Evolutionary conservation across 1,284 basidiomycete species (phyloP), one percentile per base, ranked within the genome.

Genomic region (Cryptococcus sp.): DNA sequence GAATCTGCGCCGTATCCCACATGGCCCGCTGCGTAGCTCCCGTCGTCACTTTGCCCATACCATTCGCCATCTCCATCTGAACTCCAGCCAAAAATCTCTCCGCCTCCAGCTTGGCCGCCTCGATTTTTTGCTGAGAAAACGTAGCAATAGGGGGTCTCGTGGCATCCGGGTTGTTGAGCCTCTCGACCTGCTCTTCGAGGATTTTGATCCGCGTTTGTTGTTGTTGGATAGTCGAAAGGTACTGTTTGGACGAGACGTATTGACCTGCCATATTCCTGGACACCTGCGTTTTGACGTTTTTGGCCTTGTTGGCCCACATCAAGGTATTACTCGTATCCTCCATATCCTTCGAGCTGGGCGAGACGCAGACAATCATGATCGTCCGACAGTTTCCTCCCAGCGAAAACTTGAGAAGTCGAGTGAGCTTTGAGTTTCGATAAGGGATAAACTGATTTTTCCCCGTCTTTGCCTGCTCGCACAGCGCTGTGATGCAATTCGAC

Each of bases 281-380:
- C 28, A 75, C 75, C 69, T 89, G 93, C 36, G 91, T 97, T 77
- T 92, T 92, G 75, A 97, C 95, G 75, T 92, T 89, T 53, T 94
- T 94, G 19, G 93, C 92, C 41, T 90, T 84, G 65, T 97, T 91
- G 14, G 93, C 93, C 71, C 95, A 97, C 48, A 93, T 78, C 39
- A 97, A 83, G 0, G 93, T 95, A 69, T 97, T 97, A 69, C 94
- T 89, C 24, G 93, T 97, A 69, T 97, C 93, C 66, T 97, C 93
- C 66, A 95, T 94, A 72, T 97, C 91, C 26, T 81, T 81, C 34
- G 90, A 93, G 16, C 90, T 90, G 1, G 93, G 93, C 2, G 91
- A 91, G 46, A 97, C 79, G 70, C 93, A 97, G 50, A 97, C 93
- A 55, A 97, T 90, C 90, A 94, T 93, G 66, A 94, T 90, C 0